Percentiles rank a stretch among this genome's conserved stretches.
These are phyloP conservation scores for Cymbopogon flexuosus DNA, from an alignment of 202 grass and related monocot genomes.

Conservation along the genomic window DNA sequence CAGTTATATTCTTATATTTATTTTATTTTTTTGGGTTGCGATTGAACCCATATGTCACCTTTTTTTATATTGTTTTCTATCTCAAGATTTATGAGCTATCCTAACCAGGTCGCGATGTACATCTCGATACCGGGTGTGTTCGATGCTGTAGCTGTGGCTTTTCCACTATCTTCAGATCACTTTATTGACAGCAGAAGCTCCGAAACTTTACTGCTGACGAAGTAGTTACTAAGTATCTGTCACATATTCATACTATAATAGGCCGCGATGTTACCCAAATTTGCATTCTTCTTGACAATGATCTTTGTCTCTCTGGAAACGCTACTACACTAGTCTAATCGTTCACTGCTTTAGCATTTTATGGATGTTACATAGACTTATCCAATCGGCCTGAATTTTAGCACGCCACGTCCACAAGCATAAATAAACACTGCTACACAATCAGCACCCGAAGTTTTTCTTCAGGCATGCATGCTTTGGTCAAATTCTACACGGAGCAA, in stretches of 20 bases:
- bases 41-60: neutral
- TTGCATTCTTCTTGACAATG: neutral
- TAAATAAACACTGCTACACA: slow-evolving; percentile 36
- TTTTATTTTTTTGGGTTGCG: neutral
- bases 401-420: slow-evolving; percentile 28
- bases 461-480: neutral
- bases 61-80: neutral
- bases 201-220: too few species aligned
- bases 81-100: neutral
- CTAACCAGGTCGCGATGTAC: neutral
- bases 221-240: neutral
- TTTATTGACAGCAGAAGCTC: neutral
- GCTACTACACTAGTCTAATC: neutral
- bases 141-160: too few species aligned
- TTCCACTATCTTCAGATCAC: too few species aligned
- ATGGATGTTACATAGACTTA: slow-evolving; percentile 23
- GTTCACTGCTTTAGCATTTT: slow-evolving; percentile 2
- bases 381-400: slow-evolving; percentile 20
- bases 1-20: neutral
- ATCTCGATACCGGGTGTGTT: too few species aligned
- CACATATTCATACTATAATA: neutral
- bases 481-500: slow-evolving; percentile 32
- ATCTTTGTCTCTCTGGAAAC: neutral
- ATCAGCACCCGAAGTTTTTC: slow-evolving; percentile 26
- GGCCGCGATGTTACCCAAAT: neutral